Evolutionary conservation across 2,329 filamentous ascomycete genomes (phyloP).

Genomic region (Pseudocercospora macadamiae): DNA sequence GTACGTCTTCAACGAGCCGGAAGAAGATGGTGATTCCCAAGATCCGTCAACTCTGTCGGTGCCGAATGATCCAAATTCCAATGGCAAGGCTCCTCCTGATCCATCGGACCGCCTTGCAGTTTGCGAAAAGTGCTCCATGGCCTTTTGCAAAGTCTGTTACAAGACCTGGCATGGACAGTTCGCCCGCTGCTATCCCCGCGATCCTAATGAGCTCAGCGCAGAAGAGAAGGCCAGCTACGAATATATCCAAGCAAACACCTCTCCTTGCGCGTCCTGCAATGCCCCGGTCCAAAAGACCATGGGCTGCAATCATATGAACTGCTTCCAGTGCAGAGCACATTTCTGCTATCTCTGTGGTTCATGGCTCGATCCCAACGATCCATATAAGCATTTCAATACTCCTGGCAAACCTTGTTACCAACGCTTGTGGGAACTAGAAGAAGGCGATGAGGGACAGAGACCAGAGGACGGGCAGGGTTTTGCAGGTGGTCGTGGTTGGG

Average conservation of each 20-base stretch:
- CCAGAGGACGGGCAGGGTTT: constrained; percentile 44
- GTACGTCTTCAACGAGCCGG: constrained; percentile 42
- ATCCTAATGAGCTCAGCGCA: constrained; percentile 71
- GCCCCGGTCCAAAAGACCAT: constrained; percentile 86
- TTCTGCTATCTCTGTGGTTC: constrained; percentile 93
- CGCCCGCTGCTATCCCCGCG: constrained; percentile 68
- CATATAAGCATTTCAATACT: constrained; percentile 86
- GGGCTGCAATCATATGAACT: constrained; percentile 97
- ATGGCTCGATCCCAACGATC: constrained; percentile 81
- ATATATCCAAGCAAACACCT: constrained; percentile 79
- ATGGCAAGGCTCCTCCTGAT: constrained; percentile 30
- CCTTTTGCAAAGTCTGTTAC: constrained; percentile 78
- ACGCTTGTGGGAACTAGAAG: constrained; percentile 87
- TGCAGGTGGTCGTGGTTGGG: constrained; percentile 46
- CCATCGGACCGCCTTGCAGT: constrained; percentile 69
- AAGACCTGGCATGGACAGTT: constrained; percentile 94
- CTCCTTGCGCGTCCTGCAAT: constrained; percentile 84
- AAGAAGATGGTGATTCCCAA: constrained; percentile 37
- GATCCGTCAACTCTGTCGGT: not conserved
- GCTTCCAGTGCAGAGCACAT: constrained; percentile 84
- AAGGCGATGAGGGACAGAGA: constrained; percentile 65
- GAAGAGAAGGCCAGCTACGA: constrained; percentile 87
- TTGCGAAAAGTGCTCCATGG: constrained; percentile 86
- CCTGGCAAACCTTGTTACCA: constrained; percentile 71
- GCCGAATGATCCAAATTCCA: not conserved